Conservation (phyloP, 176 grass and related monocot genomes). For the Chloris gayana region DNA sequence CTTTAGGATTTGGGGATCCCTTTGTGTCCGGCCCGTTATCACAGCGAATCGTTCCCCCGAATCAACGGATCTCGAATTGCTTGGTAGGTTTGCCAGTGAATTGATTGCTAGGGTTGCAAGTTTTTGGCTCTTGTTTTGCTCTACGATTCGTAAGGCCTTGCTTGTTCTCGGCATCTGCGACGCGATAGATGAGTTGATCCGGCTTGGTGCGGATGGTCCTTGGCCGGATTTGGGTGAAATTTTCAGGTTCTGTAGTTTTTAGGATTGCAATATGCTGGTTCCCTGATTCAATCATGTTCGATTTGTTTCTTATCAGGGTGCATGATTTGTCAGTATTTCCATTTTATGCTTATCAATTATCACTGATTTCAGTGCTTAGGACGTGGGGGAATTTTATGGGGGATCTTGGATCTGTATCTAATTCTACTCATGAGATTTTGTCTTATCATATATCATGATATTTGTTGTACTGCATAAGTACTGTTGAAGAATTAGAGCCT, state of each 20-base stretch:
- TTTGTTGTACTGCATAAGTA: neutral
- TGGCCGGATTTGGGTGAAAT: neutral
- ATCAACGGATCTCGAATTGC: slow-evolving; percentile 13
- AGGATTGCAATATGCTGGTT: neutral
- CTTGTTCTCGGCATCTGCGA: neutral
- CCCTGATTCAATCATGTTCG: neutral
- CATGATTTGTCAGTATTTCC: no score
- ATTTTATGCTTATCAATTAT: neutral
- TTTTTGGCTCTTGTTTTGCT: neutral
- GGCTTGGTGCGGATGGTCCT: neutral
- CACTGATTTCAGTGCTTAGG: neutral
- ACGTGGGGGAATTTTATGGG: neutral
- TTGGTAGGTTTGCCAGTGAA: neutral
- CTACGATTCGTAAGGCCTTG: neutral
- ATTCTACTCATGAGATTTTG: neutral
- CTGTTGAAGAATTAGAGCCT: neutral
- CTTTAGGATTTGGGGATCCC: neutral
- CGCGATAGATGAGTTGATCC: neutral
- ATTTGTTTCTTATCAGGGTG: neutral
- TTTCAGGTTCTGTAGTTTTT: neutral
- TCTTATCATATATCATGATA: neutral
- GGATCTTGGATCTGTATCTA: neutral
- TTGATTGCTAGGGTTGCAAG: neutral
- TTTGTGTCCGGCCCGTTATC: neutral
- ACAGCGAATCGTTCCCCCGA: neutral